Percentiles rank a stretch among this genome's conserved stretches.
Conservation (phyloP, 2,329 filamentous ascomycete species). For the Metarhizium robertsii region DNA sequence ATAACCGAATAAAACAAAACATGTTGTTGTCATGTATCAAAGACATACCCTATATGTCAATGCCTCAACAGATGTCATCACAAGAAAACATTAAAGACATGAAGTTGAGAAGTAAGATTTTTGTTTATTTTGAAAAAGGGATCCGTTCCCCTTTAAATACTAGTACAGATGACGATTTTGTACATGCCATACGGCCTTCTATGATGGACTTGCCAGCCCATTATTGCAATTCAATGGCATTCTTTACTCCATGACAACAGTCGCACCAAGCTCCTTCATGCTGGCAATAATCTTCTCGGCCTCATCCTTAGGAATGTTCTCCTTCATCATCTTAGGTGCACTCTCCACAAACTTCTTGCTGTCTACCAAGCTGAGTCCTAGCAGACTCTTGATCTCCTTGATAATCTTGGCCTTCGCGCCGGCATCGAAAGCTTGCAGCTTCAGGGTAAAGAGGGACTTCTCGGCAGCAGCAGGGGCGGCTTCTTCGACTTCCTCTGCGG, state of each 20-base stretch:
- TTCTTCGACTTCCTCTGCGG: conserved; percentile 76
- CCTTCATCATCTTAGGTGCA: conserved; percentile 97
- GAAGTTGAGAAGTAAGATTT: neutral
- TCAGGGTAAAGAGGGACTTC: conserved; percentile 94
- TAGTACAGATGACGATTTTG: conserved; percentile 28
- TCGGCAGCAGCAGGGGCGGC: conserved; percentile 84
- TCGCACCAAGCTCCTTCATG: conserved; percentile 87
- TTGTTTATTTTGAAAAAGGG: neutral
- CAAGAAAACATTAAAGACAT: neutral
- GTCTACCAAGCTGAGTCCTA: conserved; percentile 93
- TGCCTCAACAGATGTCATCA: neutral
- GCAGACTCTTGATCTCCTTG: conserved; percentile 97
- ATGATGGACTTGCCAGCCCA: conserved; percentile 19
- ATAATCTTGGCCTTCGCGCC: conserved; percentile 95
- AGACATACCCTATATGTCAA: no score
- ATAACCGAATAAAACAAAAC: no score
- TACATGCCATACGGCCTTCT: conserved; percentile 27
- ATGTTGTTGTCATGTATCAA: no score
- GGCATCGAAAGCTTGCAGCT: conserved; percentile 84
- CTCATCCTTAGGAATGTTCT: conserved; percentile 97
- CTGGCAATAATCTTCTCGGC: conserved; percentile 96
- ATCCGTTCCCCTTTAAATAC: conserved; percentile 17
- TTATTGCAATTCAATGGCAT: neutral
- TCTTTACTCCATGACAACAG: conserved; percentile 79
- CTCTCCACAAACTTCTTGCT: conserved; percentile 99